Evolutionary conservation across 139 green algal species (phyloP), one percentile per base, ranked within the genome.

Genomic region (Picochlorum sp.): DNA sequence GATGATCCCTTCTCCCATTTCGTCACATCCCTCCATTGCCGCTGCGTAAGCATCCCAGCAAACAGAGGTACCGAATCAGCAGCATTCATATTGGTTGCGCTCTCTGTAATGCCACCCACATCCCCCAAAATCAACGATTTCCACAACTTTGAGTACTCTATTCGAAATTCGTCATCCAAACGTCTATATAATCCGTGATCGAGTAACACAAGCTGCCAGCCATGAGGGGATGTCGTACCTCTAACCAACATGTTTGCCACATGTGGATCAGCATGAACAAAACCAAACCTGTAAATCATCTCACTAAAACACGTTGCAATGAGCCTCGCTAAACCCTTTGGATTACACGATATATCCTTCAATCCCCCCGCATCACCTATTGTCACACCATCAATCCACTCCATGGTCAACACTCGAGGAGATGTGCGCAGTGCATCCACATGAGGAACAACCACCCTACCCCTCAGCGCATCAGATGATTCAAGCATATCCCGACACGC

Each of bases 31-130:
- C 90, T 82, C 90, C 90, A 97, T 4, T 85, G 83, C 30, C 83
- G 64, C 66, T 83, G 78, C 1, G 91, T 97, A 1, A 97, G 85
- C 82, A 97, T 90, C 55, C 72, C 78, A 8, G 88, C 88, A 79
- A 97, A 97, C 18, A 97, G 73, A 23, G 63, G 65, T 38, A 78
- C 83, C 16, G 70, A 66, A 60, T 89, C 81, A 2, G 86, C 90
- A 2, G 91, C 89, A 58, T 89, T 88, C 88, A 97, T 91, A 9
- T 77, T 77, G 11, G 66, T 34, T 21, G 45, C 47, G 16, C 47
- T 63, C n/a, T 34, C 44, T 34, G 38, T 47, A 62, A 65, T 47
- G 9, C 55, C 54, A 21, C 9, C 23, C 49, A 14, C 23, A 58
- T 67, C 65, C 10, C 60, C 84, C 60, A 96, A 86, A 10, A 96